Base-by-base conservation (phyloP, 805 yeast species). In the Saturnispora ahearnii region DNA sequence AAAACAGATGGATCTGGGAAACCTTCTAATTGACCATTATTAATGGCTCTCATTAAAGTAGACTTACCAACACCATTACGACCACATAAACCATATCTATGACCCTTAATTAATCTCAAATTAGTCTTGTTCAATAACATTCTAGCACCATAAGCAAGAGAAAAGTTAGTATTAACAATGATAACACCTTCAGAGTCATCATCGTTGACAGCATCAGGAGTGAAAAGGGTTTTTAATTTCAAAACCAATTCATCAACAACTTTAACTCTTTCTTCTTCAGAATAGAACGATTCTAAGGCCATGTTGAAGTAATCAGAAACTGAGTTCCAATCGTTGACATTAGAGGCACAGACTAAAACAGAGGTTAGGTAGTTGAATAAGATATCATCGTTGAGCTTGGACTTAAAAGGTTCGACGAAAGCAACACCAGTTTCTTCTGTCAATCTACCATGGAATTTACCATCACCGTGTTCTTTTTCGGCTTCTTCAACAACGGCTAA, bases 51-150 rank as follows among this genome's bases (percentile, higher is more conserved):
- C 98, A 91, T 89, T 61, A 91, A 75, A 13, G 99, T 91, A 12
- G 97, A 89, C 70, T 91, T 91, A 73, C 99, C 99, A 53, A 96
- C 97, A 77, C 99, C 99, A 66, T 91, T 91, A 71, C 97, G 78
- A 65, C 99, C 99, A 76, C 96, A 88, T 54, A 91, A 77, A 74
- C 99, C 99, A 64, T 91, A 91, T 70, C 99, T 80, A 71, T 87
- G 97, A 61, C 98, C 98, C 72, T 90, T 88, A 59, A 87, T 73
- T 55, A 91, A 76, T 63, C 96, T 79, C 65, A 91, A 73, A 53
- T 77, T 86, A 44, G 99, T 89, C 72, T 93, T 93, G 76, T 90
- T 91, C 59, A 91, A 74, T 59, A 93, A 77, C 97, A 91, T 91
- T 71, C 97, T 82, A 28, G 96, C 87, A 70, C 99, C 99, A 65